Base-by-base conservation (phyloP, 1,139 yeast genomes). In the Kurtzmaniella quercitrusa region DNA sequence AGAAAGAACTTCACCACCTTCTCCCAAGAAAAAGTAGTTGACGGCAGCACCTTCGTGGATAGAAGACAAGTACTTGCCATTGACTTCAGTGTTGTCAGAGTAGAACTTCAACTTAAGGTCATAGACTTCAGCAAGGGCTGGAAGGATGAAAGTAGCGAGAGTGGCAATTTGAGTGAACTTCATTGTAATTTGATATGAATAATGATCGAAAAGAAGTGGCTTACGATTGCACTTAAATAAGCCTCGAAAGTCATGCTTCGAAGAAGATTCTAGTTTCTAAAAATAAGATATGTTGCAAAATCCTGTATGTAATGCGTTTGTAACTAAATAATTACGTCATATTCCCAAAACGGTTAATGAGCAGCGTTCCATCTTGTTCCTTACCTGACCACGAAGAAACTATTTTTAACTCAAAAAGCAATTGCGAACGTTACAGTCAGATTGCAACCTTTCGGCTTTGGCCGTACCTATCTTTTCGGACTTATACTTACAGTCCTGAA, bases 21-120 rank as follows among this genome's bases (percentile, higher is more conserved):
- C 23, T 11, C 45, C 49, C 14, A 50, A 43, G 40, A 52, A 47
- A 41, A 50, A 44, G 50, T 50, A 54, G 51, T 53, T 52, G 47
- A 52, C 42, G 27, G 57, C 58, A 14, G 57, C 57, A 38, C 58
- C 58, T 42, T 54, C 58, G 44, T 53, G 57, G 39, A 47, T 43
- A 14, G 55, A 44, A 14, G 47, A 43, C 38, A 51, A 47, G 16
- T 48, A 52, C 18, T 42, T 23, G 15, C 46, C 46, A 41, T 42
- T 40, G 37, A 49, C 34, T 8, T 43, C 21, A 33, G 36, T 19
- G 46, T 52, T 47, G 38, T 38, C 40, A 21, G 54, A 42, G 38
- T 34, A 41, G 21, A 39, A 43, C 23, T 34, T 25, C 29, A 46
- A 44, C 23, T 37, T 25, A 31, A 43, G 37, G 27, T 37, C 23